Conservation (phyloP, 2,329 filamentous ascomycete genomes). For the Bipolaris oryzae region DNA sequence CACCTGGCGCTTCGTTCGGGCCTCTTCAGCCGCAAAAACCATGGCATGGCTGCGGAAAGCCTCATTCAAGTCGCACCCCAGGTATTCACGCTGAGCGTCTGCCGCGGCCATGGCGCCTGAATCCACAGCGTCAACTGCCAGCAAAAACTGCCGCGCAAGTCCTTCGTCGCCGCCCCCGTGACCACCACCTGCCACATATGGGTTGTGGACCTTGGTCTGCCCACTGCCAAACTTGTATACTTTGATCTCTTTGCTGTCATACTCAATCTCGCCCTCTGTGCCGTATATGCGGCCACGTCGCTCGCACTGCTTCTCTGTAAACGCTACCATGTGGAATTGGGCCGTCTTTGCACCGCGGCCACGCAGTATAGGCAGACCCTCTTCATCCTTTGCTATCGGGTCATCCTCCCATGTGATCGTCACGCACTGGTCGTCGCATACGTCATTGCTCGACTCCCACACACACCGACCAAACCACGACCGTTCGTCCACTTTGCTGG, state of each 20-base stretch:
- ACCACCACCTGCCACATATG: conserved; percentile 64
- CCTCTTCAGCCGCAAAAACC: conserved; percentile 93
- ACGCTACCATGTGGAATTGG: conserved; percentile 91
- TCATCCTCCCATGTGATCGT: conserved; percentile 87
- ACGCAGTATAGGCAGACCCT: conserved; percentile 22
- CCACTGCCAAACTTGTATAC: conserved; percentile 74
- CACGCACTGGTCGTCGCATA: conserved; percentile 90
- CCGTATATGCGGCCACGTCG: conserved; percentile 87
- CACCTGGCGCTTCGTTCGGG: conserved; percentile 70
- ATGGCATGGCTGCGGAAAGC: conserved; percentile 87
- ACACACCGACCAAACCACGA: conserved; percentile 93
- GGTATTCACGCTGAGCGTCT: conserved; percentile 73
- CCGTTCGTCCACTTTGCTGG: conserved; percentile 55
- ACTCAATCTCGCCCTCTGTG: conserved; percentile 81
- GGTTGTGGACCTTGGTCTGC: conserved; percentile 62
- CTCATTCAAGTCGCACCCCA: conserved; percentile 87
- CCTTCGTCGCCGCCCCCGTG: conserved; percentile 84
- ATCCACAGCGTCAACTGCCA: conserved; percentile 80
- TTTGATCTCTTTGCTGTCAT: conserved; percentile 78
- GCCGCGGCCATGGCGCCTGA: conserved; percentile 68
- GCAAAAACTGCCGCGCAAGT: conserved; percentile 79
- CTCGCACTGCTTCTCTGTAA: conserved; percentile 85
- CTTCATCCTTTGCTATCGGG: conserved; percentile 38
- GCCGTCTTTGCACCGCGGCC: conserved; percentile 77
- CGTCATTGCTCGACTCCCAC: conserved; percentile 90